phyloP scores from a whole-genome alignment of 2,329 filamentous ascomycete species.

The Raffaelea ambrosiae region DNA sequence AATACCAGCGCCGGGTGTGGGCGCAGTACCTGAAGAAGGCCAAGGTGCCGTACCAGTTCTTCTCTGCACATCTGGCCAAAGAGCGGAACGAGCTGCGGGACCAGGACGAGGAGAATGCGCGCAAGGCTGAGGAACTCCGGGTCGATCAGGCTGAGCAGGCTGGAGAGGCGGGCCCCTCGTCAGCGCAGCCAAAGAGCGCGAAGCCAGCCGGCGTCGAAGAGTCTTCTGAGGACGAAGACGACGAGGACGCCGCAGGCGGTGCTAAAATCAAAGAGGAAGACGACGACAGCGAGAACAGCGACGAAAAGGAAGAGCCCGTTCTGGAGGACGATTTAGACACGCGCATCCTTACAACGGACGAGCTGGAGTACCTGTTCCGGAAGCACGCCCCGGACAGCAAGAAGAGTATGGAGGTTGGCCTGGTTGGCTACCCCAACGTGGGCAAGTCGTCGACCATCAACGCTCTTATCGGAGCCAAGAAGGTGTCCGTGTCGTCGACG shows the following conservation, averaged over 20 bases:
- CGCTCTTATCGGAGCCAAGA: slow-evolving; percentile 95
- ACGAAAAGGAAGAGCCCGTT: too few species aligned
- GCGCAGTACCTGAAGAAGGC: slow-evolving; percentile 75
- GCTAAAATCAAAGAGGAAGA: background rate
- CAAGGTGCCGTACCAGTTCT: slow-evolving; percentile 87
- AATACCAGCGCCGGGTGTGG: slow-evolving; percentile 74
- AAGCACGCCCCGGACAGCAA: slow-evolving; percentile 51
- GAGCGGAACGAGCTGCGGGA: slow-evolving; percentile 72
- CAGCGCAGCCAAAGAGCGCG: slow-evolving; percentile 1
- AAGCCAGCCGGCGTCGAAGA: background rate
- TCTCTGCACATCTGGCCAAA: slow-evolving; percentile 87
- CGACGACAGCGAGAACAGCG: slow-evolving; percentile 17
- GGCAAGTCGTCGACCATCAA: slow-evolving; percentile 99
- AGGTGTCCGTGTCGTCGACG: slow-evolving; percentile 94
- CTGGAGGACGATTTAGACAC: slow-evolving; percentile 59
- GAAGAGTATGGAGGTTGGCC: slow-evolving; percentile 63
- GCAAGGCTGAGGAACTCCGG: slow-evolving; percentile 16
- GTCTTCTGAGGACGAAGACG: background rate
- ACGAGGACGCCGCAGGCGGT: background rate
- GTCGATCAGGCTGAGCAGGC: slow-evolving; percentile 32
- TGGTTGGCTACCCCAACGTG: slow-evolving; percentile 97
- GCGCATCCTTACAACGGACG: slow-evolving; percentile 83
- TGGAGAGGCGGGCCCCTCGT: slow-evolving; percentile 11
- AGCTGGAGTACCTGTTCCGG: slow-evolving; percentile 83
- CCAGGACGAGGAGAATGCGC: slow-evolving; percentile 29